Base-by-base conservation (phyloP, 257 asterid species). In the Solanum bukasovii region DNA sequence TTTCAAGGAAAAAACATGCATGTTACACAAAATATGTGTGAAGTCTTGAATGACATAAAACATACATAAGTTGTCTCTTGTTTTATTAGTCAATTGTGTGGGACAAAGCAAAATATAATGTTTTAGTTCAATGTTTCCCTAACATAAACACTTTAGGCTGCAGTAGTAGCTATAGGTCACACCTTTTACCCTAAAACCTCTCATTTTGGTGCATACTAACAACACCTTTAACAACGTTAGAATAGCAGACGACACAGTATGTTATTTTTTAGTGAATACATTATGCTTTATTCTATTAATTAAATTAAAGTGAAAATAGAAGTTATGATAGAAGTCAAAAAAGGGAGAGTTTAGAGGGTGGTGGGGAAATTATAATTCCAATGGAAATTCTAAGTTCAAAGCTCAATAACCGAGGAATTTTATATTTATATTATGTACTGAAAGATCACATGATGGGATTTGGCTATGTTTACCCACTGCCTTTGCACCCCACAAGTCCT, bases 351-450 rank as follows among this genome's bases (percentile, higher is more conserved):
- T 63, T 20, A 4, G 2, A 72, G 79, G 79, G 79, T 8, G 49
- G 9, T 35, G 82, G 82, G 16, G 33, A 37, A 23, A 31, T 70
- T 70, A 13, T 29, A 70, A 29, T 70, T 70, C 11, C 77, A 33
- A 72, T 14, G 25, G 44, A 9, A 12, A 37, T 38, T 75, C 83
- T 38, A 37, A 11, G 83, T 75, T 75, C 94, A 94, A 92, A 91
- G 94, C 94, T 93, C 98, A 65, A 87, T 61, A 70, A 90, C 81
- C 96, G 71, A 94, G 87, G 92, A 71, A 78, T 90, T 83, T 61
- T 86, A 90, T 75, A 61, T 83, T 61, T 87, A 89, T 75, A 61
- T 61, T 38, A 40, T n/a, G 61, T 77, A 90, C 93, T 92, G 93
- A 91, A 90, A 74, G 20, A 87, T 92, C 94, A 93, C 95, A 89